Evolutionary conservation across 768 basidiomycete genomes (phyloP).

Genomic region (Agaricus blazei): DNA sequence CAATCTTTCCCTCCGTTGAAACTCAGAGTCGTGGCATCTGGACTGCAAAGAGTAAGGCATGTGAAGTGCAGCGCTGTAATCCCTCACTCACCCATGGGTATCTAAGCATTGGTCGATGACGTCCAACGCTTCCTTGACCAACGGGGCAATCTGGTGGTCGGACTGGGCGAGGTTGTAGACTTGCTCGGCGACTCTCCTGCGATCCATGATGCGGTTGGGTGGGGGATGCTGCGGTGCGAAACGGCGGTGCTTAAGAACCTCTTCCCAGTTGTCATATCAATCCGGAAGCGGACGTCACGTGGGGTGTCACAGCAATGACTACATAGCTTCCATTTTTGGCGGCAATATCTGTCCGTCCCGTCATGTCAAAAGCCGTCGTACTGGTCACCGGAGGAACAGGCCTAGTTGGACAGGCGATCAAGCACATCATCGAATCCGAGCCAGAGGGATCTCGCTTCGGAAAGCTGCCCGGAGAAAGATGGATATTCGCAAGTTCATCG

Average conservation of each 20-base stretch:
- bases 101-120: constrained; percentile 80
- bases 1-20: constrained; percentile 99
- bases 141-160: constrained; percentile 37
- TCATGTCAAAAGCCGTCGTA: constrained; percentile 41
- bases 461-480: constrained; percentile 68
- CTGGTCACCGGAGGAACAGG: constrained; percentile 86
- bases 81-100: constrained; percentile 68
- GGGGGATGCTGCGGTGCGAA: background rate
- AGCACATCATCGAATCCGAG: constrained; percentile 74
- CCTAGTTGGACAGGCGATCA: constrained; percentile 82
- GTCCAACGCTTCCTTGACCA: constrained; percentile 73
- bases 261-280: background rate
- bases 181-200: constrained; percentile 44
- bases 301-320: background rate
- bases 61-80: constrained; percentile 12
- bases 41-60: constrained; percentile 33
- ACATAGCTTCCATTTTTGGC: background rate
- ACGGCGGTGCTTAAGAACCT: background rate
- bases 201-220: constrained; percentile 34
- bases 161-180: constrained; percentile 60
- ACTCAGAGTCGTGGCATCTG: constrained; percentile 74
- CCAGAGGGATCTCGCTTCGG: constrained; percentile 77
- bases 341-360: background rate
- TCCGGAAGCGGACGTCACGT: background rate
- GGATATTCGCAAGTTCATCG: constrained; percentile 77